Evolutionary conservation across 192 early-diverging fungal genomes (phyloP).

Genomic region (Linnemannia exigua): DNA sequence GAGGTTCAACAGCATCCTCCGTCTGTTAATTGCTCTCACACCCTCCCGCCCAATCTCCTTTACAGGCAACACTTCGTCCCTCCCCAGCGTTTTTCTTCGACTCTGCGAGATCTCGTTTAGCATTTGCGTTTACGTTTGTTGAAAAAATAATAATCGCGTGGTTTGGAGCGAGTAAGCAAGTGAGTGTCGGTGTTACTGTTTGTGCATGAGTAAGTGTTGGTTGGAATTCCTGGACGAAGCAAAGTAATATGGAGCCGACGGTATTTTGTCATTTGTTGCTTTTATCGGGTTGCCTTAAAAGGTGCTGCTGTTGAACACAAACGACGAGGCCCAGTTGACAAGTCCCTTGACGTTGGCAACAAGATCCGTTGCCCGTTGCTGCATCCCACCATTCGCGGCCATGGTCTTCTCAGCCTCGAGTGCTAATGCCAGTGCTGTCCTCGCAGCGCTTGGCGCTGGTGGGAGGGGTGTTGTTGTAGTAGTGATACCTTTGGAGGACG

Average conservation of each 20-base stretch:
- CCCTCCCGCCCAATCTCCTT: background rate
- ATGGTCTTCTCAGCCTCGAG: conserved; percentile 2
- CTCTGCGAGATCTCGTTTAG: background rate
- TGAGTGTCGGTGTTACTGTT: too few species aligned
- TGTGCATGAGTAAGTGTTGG: too few species aligned
- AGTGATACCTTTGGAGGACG: background rate
- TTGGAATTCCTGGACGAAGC: background rate
- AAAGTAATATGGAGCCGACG: background rate
- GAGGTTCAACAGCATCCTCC: too few species aligned
- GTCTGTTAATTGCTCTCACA: background rate
- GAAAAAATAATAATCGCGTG: background rate
- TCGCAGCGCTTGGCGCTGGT: background rate
- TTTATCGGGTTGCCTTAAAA: conserved; percentile 29
- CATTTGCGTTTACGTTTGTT: background rate
- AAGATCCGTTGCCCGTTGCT: conserved; percentile 44
- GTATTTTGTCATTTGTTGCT: background rate
- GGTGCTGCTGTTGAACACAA: conserved; percentile 54
- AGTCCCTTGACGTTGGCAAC: conserved; percentile 48
- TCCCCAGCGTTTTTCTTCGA: background rate
- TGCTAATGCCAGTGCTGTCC: background rate
- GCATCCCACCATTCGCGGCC: conserved; percentile 27
- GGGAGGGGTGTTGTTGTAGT: background rate
- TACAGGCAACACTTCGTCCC: background rate
- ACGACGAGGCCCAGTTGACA: conserved; percentile 56
- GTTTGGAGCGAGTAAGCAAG: background rate